A percentile compares a stretch with the other conserved stretches of the same genome.
Conservation (phyloP, 805 yeast species). For the Yamadazyma sp. region DNA sequence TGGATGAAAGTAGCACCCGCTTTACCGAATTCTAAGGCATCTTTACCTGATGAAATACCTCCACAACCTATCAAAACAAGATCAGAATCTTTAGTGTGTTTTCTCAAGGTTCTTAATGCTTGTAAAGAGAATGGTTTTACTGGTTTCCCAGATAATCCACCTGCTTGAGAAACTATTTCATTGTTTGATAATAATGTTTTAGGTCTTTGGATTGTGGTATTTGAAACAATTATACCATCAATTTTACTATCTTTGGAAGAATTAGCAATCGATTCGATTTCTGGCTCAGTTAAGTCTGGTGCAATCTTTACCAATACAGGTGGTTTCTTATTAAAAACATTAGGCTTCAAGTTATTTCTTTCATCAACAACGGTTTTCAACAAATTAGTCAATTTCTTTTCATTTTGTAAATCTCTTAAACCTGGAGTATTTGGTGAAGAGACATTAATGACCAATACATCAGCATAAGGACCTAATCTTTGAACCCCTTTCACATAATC, state of each 20-base stretch:
- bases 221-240: slow-evolving; percentile 90
- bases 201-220: slow-evolving; percentile 89
- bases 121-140: slow-evolving; percentile 73
- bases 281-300: slow-evolving; percentile 83
- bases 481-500: slow-evolving; percentile 86
- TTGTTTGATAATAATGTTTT: slow-evolving; percentile 49
- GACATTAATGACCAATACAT: slow-evolving; percentile 84
- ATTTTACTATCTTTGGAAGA: slow-evolving; percentile 74
- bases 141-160: slow-evolving; percentile 94
- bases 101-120: slow-evolving; percentile 69
- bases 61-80: slow-evolving; percentile 90
- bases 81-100: slow-evolving; percentile 69
- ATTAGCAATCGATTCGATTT: slow-evolving; percentile 76
- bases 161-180: slow-evolving; percentile 54
- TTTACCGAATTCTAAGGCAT: slow-evolving; percentile 85
- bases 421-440: slow-evolving; percentile 98
- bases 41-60: slow-evolving; percentile 83
- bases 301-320: slow-evolving; percentile 90
- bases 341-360: slow-evolving; percentile 44
- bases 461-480: slow-evolving; percentile 79
- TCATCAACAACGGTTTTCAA: slow-evolving; percentile 65
- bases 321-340: slow-evolving; percentile 50
- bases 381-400: slow-evolving; percentile 64
- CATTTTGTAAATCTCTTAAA: slow-evolving; percentile 79
- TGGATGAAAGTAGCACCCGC: slow-evolving; percentile 94